A percentile compares a stretch with the other conserved stretches of the same genome.
These are phyloP conservation scores for Coemansia sp. DNA, from an alignment of 192 early-diverging fungal species.

Conservation along the genomic window DNA sequence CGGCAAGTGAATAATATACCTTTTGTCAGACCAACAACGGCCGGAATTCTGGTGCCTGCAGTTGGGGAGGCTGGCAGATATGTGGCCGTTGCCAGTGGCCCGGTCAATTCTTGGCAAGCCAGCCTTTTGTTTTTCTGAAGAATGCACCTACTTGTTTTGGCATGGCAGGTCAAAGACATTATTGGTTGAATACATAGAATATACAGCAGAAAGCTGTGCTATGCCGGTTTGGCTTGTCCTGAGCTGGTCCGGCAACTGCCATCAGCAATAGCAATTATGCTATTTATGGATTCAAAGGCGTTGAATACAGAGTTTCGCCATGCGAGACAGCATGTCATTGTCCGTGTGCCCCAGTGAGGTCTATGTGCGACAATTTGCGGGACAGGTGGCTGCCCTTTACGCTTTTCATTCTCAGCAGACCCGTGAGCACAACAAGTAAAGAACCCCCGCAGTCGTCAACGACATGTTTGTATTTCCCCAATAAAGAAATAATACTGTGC, in stretches of 20 bases:
- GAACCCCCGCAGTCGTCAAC: background rate
- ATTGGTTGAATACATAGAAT: no score
- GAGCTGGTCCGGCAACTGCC: background rate
- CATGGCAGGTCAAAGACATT: no score
- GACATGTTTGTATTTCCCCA: background rate
- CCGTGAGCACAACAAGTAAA: background rate
- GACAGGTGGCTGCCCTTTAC: background rate
- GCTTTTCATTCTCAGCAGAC: background rate
- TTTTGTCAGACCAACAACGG: background rate
- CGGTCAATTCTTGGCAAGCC: background rate
- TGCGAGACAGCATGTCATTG: background rate
- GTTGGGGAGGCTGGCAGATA: no score
- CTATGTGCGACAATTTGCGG: background rate
- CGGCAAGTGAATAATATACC: background rate
- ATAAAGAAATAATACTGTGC: no score
- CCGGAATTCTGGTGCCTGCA: background rate
- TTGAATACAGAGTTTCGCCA: slow-evolving; percentile 1
- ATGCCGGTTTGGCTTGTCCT: background rate
- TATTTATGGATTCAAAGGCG: background rate
- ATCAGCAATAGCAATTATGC: background rate
- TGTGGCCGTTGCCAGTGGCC: background rate
- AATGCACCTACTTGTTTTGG: no score
- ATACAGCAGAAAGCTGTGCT: no score
- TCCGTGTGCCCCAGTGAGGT: background rate
- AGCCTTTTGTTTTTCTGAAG: background rate